These are phyloP conservation scores for Trametes hirsuta DNA, from an alignment of 1,284 basidiomycete genomes.

Conservation along the genomic window DNA sequence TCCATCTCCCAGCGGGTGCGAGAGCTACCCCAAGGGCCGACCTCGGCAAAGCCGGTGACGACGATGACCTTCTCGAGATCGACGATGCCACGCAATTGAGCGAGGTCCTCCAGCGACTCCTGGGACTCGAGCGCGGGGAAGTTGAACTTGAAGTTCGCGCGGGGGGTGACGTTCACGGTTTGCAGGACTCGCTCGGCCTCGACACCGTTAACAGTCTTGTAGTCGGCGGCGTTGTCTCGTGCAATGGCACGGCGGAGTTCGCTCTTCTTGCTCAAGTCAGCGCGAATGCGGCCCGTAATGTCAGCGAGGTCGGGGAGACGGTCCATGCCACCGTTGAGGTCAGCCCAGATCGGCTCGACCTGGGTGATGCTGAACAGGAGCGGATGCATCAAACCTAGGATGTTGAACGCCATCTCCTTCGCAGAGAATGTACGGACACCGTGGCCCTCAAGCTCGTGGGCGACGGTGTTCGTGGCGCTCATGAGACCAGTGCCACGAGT, in stretches of 20 bases:
- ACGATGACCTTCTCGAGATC: slow-evolving; percentile 97
- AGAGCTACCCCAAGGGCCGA: slow-evolving; percentile 98
- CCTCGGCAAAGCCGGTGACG: slow-evolving; percentile 93
- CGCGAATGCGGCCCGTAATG: slow-evolving; percentile 86
- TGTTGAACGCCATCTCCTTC: slow-evolving; percentile 99
- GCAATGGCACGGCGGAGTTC: slow-evolving; percentile 92
- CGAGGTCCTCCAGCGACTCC: slow-evolving; percentile 71
- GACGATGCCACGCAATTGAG: slow-evolving; percentile 82
- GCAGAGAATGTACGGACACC: slow-evolving; percentile 98
- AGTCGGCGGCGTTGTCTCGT: slow-evolving; percentile 94
- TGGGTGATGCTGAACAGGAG: slow-evolving; percentile 99
- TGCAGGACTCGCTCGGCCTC: slow-evolving; percentile 94
- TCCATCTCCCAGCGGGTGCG: slow-evolving; percentile 99
- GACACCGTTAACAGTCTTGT: slow-evolving; percentile 88
- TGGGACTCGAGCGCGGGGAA: slow-evolving; percentile 83
- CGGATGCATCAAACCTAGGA: slow-evolving; percentile 98
- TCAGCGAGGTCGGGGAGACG: slow-evolving; percentile 94
- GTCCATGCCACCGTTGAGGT: slow-evolving; percentile 97
- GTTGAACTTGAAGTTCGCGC: slow-evolving; percentile 96
- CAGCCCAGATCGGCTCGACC: slow-evolving; percentile 98
- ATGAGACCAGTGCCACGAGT: slow-evolving; percentile 98
- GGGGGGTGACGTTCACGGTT: slow-evolving; percentile 91
- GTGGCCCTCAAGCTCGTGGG: slow-evolving; percentile 91
- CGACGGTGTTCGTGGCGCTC: slow-evolving; percentile 94
- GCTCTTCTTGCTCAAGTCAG: slow-evolving; percentile 77